Base-by-base conservation (phyloP, 2,329 filamentous ascomycete species). In the Calonectria hongkongensis region DNA sequence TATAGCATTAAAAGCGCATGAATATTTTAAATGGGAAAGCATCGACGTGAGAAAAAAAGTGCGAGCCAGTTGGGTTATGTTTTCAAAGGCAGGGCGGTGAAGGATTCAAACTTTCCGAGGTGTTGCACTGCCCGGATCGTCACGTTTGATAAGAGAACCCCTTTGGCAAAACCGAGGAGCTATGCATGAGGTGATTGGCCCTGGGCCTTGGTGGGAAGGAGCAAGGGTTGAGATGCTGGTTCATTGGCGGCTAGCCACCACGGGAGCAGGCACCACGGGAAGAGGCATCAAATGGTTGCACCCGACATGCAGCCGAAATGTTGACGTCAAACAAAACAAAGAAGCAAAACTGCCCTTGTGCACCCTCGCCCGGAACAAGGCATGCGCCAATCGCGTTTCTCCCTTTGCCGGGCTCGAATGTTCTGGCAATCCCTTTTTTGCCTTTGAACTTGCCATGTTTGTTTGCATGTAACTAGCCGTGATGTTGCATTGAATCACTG, bases 51-150 rank as follows among this genome's bases (percentile, higher is more conserved):
- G 15, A 25, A 56, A 39, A 33, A 16, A 36, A 56, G n/a, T 25
- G 15, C 21, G 54, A 39, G 21, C 21, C 33, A 60, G 21, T n/a
- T 7, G 39, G 54, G n/a, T 41, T 60, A 15, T 60, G 54, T 41
- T 60, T 58, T 60, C 3, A 15, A 4, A 27, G 15, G 33, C 50
- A 54, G 27, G 33, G 54, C 54, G 54, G 54, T 60, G 30, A 60
- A 41, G 33, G 54, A 60, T 60, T 60, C 54, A 60, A 60, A 60
- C 54, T 60, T 60, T 60, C 33, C 54, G 21, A 39, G 21, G 41
- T 30, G 54, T 41, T 27, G 27, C 36, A 41, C 54, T 16, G 9
- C 36, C 33, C 25, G 21, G 33, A 36, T 39, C 54, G 4, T 27
- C 33, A 27, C 36, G 54, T 60, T 41, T 60, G 54, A 60, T 60